Conservation (phyloP, 129 eudicot genomes). For the Flaveria trinervia region DNA sequence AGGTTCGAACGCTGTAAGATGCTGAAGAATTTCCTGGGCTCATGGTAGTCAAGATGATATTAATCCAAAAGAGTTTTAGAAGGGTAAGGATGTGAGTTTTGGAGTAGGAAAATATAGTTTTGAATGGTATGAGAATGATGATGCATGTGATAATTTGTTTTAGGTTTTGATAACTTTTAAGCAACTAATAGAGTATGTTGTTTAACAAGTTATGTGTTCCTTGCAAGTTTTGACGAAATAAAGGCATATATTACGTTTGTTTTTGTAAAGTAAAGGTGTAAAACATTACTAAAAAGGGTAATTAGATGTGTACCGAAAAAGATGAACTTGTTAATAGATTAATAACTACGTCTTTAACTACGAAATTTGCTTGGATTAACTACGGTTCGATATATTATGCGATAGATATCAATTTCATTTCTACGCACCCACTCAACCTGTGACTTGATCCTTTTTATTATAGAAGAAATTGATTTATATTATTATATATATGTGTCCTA, state of each 20-base stretch:
- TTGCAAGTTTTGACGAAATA: slow-evolving; percentile 48
- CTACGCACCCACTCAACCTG: too few species aligned
- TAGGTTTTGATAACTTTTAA: slow-evolving; percentile 31
- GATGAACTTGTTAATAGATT: neutral
- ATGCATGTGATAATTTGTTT: slow-evolving; percentile 12
- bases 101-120: neutral
- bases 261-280: neutral
- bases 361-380: neutral
- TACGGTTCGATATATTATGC: neutral
- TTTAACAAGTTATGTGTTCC: slow-evolving; percentile 44
- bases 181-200: slow-evolving; percentile 30
- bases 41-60: slow-evolving; percentile 33
- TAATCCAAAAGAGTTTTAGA: neutral
- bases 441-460: too few species aligned
- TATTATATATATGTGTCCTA: too few species aligned
- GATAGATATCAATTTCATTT: neutral
- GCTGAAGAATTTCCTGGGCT: slow-evolving; percentile 39
- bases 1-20: slow-evolving; percentile 39
- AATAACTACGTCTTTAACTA: neutral
- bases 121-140: slow-evolving; percentile 19
- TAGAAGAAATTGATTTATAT: neutral
- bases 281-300: neutral
- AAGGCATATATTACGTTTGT: neutral
- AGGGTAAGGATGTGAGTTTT: neutral
- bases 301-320: neutral